phyloP scores from a whole-genome alignment of 805 yeast species.

The Ogataea paradorogensis region DNA sequence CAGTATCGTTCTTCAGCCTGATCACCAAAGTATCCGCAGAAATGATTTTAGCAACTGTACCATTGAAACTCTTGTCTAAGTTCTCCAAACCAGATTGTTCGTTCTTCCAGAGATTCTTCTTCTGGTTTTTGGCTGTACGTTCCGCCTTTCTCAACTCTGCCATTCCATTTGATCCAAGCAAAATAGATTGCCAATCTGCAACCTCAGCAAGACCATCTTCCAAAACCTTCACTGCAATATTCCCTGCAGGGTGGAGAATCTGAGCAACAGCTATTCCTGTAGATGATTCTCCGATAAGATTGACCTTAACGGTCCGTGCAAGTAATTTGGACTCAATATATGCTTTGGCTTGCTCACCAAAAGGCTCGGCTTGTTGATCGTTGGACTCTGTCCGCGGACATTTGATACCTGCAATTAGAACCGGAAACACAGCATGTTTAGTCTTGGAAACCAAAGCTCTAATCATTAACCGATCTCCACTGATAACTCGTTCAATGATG shows the following conservation, averaged over 20 bases:
- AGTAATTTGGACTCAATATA: constrained; percentile 64
- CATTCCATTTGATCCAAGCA: constrained; percentile 68
- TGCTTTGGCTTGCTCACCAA: constrained; percentile 61
- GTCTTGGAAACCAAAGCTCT: constrained; percentile 48
- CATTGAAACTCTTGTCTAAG: constrained; percentile 51
- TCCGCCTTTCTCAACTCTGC: constrained; percentile 60
- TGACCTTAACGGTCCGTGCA: constrained; percentile 55
- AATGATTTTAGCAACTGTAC: constrained; percentile 56
- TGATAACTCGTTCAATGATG: constrained; percentile 70
- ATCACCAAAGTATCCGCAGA: constrained; percentile 66
- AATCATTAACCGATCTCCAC: constrained; percentile 74
- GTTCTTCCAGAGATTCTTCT: constrained; percentile 55
- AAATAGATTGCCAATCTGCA: constrained; percentile 74
- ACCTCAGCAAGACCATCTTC: constrained; percentile 71
- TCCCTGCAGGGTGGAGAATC: constrained; percentile 72
- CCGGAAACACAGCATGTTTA: constrained; percentile 57
- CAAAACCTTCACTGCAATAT: constrained; percentile 64
- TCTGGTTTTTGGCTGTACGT: constrained; percentile 52
- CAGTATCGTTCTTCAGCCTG: constrained; percentile 48
- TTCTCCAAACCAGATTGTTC: constrained; percentile 29
- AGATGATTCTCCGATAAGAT: constrained; percentile 58
- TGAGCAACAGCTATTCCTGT: constrained; percentile 59
- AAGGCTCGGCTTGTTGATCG: constrained; percentile 48
- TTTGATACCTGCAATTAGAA: constrained; percentile 70
- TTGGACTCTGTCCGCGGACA: constrained; percentile 63